These are phyloP conservation scores for Hanseniaspora mollemarum DNA, from an alignment of 805 yeast species.

Conservation along the genomic window DNA sequence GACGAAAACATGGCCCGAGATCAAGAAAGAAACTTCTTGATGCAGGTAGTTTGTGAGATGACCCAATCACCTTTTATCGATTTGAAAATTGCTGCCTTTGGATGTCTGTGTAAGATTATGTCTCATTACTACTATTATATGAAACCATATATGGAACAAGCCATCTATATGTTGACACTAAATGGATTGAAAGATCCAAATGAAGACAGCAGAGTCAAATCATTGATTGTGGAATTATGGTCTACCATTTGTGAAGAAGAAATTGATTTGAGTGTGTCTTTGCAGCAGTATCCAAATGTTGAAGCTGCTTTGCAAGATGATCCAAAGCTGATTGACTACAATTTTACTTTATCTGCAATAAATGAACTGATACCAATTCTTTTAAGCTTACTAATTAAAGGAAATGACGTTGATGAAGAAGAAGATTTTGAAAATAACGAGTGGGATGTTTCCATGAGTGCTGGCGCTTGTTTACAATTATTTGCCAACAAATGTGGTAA, in stretches of 20 bases:
- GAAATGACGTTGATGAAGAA: constrained; percentile 39
- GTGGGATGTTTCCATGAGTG: constrained; percentile 98
- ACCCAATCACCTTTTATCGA: constrained; percentile 79
- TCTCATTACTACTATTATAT: constrained; percentile 75
- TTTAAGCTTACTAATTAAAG: constrained; percentile 59
- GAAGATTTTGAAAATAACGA: constrained; percentile 92
- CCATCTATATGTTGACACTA: constrained; percentile 79
- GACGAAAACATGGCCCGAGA: constrained; percentile 79
- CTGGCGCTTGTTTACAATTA: constrained; percentile 90
- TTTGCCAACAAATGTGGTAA: constrained; percentile 86
- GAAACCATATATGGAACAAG: constrained; percentile 96
- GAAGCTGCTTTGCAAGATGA: constrained; percentile 22
- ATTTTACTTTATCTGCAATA: constrained; percentile 77
- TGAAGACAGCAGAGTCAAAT: constrained; percentile 70
- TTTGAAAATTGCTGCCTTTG: constrained; percentile 88
- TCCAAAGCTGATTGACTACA: constrained; percentile 45
- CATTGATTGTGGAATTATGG: constrained; percentile 99
- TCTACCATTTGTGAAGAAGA: constrained; percentile 99
- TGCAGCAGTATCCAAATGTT: constrained; percentile 42
- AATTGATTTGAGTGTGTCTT: constrained; percentile 60
- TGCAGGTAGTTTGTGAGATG: constrained; percentile 98
- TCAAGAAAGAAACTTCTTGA: constrained; percentile 89
- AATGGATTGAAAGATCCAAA: constrained; percentile 68
- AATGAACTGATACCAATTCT: constrained; percentile 80
- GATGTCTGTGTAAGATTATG: constrained; percentile 88